Percentiles rank a stretch among this genome's conserved stretches.
Evolutionary conservation across 345 rosid genomes (phyloP).

Genomic region (Diplotaxis tenuifolia): DNA sequence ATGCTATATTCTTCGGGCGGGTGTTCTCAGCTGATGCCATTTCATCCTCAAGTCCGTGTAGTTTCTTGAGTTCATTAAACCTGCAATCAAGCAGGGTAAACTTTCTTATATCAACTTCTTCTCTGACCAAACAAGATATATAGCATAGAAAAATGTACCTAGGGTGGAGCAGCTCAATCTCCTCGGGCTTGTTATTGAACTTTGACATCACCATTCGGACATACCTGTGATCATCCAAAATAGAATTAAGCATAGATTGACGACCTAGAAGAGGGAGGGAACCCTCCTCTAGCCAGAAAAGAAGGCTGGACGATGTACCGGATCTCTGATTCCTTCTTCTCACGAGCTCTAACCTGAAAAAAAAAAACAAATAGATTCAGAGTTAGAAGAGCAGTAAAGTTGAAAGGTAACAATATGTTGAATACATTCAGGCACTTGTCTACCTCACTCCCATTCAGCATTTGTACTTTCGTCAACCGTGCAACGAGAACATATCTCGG

Average conservation of each 20-base stretch:
- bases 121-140: background rate
- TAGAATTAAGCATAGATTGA: background rate
- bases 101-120: background rate
- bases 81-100: slow-evolving; percentile 35
- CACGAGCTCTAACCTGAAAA: slow-evolving; percentile 70
- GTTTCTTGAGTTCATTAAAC: slow-evolving; percentile 69
- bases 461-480: slow-evolving; percentile 66
- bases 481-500: slow-evolving; percentile 83
- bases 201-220: slow-evolving; percentile 77
- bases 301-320: no score
- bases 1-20: slow-evolving; percentile 80
- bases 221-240: slow-evolving; percentile 51
- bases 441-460: slow-evolving; percentile 98
- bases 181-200: slow-evolving; percentile 46
- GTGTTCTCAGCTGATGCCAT: slow-evolving; percentile 47
- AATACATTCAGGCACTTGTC: slow-evolving; percentile 13
- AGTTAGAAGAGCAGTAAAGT: slow-evolving; percentile 20
- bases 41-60: slow-evolving; percentile 83
- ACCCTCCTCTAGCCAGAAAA: no score
- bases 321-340: slow-evolving; percentile 95
- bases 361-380: background rate
- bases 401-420: slow-evolving; percentile 6
- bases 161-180: slow-evolving; percentile 65
- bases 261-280: no score
- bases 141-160: slow-evolving; percentile 45